These are phyloP conservation scores for Chlorella sp. DNA, from an alignment of 139 green algal genomes.

Conservation along the genomic window DNA sequence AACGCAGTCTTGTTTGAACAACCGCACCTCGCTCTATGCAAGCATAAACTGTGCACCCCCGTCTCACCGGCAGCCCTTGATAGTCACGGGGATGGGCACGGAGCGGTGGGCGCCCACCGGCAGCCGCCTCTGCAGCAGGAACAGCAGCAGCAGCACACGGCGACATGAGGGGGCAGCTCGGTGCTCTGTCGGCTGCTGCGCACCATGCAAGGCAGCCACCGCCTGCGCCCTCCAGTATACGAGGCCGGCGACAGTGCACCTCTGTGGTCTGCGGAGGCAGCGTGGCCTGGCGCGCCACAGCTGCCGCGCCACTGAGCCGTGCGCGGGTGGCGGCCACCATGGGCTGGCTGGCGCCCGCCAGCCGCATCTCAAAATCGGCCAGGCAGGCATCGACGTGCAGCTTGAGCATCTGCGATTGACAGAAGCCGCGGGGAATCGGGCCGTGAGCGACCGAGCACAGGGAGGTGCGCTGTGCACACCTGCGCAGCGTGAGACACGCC, in stretches of 20 bases:
- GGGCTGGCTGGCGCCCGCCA: slow-evolving; percentile 39
- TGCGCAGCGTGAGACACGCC: too few species aligned
- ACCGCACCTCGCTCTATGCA: too few species aligned
- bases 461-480: too few species aligned
- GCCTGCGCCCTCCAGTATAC: background rate
- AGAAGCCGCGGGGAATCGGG: too few species aligned
- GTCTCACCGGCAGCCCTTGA: slow-evolving; percentile 56
- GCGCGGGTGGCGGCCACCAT: slow-evolving; percentile 34
- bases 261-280: slow-evolving; percentile 39
- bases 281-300: slow-evolving; percentile 62
- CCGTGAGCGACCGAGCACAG: too few species aligned
- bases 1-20: too few species aligned
- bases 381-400: slow-evolving; percentile 60
- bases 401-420: slow-evolving; percentile 47
- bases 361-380: slow-evolving; percentile 38
- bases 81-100: slow-evolving; percentile 39
- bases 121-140: slow-evolving; percentile 17
- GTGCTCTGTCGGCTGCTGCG: too few species aligned
- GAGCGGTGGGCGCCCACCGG: slow-evolving; percentile 58
- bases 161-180: background rate
- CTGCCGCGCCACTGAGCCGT: slow-evolving; percentile 50
- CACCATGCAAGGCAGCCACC: too few species aligned
- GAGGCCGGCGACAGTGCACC: background rate
- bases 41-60: too few species aligned
- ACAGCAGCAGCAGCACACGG: background rate